phyloP scores from a whole-genome alignment of 768 basidiomycete genomes.

The Polyporus arcularius region DNA sequence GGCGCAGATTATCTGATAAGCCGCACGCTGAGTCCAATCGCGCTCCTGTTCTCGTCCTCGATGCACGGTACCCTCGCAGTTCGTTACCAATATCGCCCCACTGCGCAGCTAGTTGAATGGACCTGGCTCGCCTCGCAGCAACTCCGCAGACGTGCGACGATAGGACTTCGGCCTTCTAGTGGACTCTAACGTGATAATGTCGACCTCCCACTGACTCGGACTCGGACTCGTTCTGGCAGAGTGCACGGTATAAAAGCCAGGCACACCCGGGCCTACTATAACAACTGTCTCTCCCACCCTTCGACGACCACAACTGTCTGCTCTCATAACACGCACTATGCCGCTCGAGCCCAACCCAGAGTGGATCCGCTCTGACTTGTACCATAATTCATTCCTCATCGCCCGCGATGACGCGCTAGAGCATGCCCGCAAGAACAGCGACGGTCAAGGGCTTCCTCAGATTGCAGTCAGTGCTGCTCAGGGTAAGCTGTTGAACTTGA shows the following conservation, averaged over 20 bases:
- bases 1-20: too few species aligned
- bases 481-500: slow-evolving; percentile 58
- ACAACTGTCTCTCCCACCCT: background rate
- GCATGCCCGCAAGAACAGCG: slow-evolving; percentile 40
- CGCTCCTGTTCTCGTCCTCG: too few species aligned
- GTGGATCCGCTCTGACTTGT: slow-evolving; percentile 55
- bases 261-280: too few species aligned
- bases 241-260: too few species aligned
- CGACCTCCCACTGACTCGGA: background rate
- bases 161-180: background rate
- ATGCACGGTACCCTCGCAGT: background rate
- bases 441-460: slow-evolving; percentile 46
- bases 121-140: background rate
- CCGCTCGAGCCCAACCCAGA: slow-evolving; percentile 26
- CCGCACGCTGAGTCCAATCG: too few species aligned
- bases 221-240: background rate
- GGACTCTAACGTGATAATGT: too few species aligned
- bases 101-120: background rate
- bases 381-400: slow-evolving; percentile 59
- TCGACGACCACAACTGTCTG: background rate
- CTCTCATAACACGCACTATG: background rate
- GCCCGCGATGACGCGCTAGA: slow-evolving; percentile 45
- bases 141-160: background rate
- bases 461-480: slow-evolving; percentile 55
- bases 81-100: background rate